These are phyloP conservation scores for Straminergon stramineum DNA, from an alignment of 225 moss, liverwort and hornwort species.

Conservation along the genomic window DNA sequence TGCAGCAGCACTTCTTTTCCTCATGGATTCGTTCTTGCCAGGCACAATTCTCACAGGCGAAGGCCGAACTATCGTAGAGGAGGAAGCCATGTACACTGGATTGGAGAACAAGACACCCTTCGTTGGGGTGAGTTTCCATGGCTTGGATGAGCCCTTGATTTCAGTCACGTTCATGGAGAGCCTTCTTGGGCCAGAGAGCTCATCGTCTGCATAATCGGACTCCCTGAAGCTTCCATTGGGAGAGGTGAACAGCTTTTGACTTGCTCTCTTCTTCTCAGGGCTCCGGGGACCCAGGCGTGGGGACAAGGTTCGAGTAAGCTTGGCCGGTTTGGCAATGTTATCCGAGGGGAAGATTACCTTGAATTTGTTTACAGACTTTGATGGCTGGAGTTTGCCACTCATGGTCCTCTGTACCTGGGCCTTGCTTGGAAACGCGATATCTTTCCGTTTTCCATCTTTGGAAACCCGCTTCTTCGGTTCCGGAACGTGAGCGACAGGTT, in stretches of 20 bases:
- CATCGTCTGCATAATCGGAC: slow-evolving; percentile 24
- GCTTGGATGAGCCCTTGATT: slow-evolving; percentile 27
- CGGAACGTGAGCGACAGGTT: background rate
- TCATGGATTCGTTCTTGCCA: slow-evolving; percentile 4
- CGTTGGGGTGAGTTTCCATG: slow-evolving; percentile 43
- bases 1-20: background rate
- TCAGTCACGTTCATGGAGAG: slow-evolving; percentile 40
- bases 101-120: slow-evolving; percentile 51
- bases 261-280: background rate
- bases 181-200: slow-evolving; percentile 16
- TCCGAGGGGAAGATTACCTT: slow-evolving; percentile 18
- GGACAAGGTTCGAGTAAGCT: background rate
- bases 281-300: background rate
- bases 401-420: slow-evolving; percentile 33
- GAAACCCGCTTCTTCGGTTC: background rate
- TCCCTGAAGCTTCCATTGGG: slow-evolving; percentile 22
- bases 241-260: slow-evolving; percentile 7
- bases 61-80: background rate
- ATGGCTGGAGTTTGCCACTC: slow-evolving; percentile 20
- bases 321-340: background rate
- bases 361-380: slow-evolving; percentile 16
- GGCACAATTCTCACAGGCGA: slow-evolving; percentile 19
- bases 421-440: slow-evolving; percentile 34
- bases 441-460: slow-evolving; percentile 27
- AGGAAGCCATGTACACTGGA: slow-evolving; percentile 25